Evolutionary conservation across 257 asterid genomes (phyloP), one percentile per base, ranked within the genome.

Genomic region (Ligustrum vulgare): DNA sequence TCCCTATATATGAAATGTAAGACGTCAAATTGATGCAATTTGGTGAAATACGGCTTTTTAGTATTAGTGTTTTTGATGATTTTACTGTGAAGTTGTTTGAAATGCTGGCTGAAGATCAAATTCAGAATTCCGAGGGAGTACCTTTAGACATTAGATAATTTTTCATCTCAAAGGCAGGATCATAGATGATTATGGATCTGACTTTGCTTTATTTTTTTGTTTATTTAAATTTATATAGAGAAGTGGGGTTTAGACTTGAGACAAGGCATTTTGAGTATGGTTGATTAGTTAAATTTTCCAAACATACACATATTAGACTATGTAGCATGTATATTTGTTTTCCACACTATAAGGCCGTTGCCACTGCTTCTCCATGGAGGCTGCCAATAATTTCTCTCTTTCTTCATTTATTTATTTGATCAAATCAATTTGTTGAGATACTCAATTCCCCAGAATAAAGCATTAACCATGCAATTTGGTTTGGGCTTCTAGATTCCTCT

Each of bases 21-120:
- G 72, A 10, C 16, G 8, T 31, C 60, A 0, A 41, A 32, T 45
- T 56, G 64, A 22, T 47, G 34, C 3, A n/a, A 33, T 18, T 62
- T 10, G 72, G 28, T 56, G 35, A 8, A 60, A 22, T 2, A 23
- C 15, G 16, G 66, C 5, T 18, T 22, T 4, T 16, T 58, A 13
- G 71, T 67, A 20, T 28, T 75, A 39, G 49, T 51, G 67, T 49
- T 69, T 67, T 10, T 1, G 16, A 51, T 74, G 69, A 54, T 71
- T 77, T 79, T 15, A 15, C 28, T 70, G 25, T 72, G 39, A 9
- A 20, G 23, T 58, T 10, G 22, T 3, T 39, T 12, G 22, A 58
- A 9, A 8, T 60, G 35, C 35, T 60, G 67, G 67, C 35, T 12
- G 35, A 60, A 60, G n/a, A 60, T 60, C 67, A 54, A 54, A 54